Conservation (phyloP, 805 yeast species). For the Nakazawaea ambrosiae region DNA sequence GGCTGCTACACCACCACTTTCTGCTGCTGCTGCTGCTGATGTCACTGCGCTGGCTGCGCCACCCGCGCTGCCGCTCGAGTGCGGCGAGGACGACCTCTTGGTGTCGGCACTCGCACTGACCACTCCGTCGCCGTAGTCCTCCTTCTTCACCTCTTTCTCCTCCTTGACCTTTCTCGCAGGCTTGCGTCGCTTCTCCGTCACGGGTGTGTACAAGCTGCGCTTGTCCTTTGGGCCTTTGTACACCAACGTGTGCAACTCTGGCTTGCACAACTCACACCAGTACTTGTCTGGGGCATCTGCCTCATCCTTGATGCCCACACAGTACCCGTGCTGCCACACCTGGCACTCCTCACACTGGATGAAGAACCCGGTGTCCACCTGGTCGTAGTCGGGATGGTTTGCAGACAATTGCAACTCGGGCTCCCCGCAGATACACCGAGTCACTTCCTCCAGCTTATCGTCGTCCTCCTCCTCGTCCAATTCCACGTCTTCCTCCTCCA, state of each 20-base stretch:
- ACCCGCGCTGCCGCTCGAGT: neutral
- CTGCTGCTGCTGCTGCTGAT: no score
- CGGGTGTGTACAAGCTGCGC: slow-evolving; percentile 43
- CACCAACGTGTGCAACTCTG: slow-evolving; percentile 64
- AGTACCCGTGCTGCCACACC: slow-evolving; percentile 97
- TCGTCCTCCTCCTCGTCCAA: slow-evolving; percentile 17
- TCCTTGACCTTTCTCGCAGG: slow-evolving; percentile 13
- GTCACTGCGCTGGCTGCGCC: no score
- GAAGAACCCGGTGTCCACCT: slow-evolving; percentile 49
- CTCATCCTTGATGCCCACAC: slow-evolving; percentile 78
- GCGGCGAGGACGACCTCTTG: neutral
- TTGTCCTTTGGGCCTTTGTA: slow-evolving; percentile 39
- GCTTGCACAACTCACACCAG: slow-evolving; percentile 90
- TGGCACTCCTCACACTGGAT: slow-evolving; percentile 87
- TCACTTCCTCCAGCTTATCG: slow-evolving; percentile 34
- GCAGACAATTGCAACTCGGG: slow-evolving; percentile 32
- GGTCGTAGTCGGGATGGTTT: slow-evolving; percentile 28
- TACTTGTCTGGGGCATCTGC: slow-evolving; percentile 85
- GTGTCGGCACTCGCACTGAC: neutral
- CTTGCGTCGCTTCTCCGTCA: slow-evolving; percentile 21
- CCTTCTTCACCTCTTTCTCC: slow-evolving; percentile 22
- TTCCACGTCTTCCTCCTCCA: slow-evolving; percentile 9
- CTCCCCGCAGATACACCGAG: slow-evolving; percentile 50
- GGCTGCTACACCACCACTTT: no score
- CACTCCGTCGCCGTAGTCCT: slow-evolving; percentile 17